phyloP scores from a whole-genome alignment of 106 monocot species.

The Platanthera zijinensis region DNA sequence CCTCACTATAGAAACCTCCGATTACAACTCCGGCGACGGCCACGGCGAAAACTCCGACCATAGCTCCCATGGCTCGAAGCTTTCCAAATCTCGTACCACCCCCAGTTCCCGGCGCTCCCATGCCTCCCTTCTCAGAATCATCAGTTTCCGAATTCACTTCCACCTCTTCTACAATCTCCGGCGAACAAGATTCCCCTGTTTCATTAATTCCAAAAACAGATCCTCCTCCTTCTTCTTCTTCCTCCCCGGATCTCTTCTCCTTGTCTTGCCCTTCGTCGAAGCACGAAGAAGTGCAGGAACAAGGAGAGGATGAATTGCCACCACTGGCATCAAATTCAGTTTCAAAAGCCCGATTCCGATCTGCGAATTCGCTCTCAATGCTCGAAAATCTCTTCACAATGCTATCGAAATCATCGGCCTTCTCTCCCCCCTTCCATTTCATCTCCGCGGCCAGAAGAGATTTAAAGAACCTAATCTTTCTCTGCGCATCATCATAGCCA shows the following conservation, averaged over 20 bases:
- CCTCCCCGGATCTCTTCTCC: background rate
- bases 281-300: conserved; percentile 4
- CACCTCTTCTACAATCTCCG: background rate
- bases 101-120: background rate
- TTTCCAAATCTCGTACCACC: background rate
- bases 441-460: background rate
- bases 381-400: background rate
- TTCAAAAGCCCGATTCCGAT: background rate
- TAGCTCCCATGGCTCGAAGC: background rate
- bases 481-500: background rate
- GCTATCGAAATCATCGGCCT: background rate
- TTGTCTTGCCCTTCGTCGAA: background rate
- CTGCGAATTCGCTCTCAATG: background rate
- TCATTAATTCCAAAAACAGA: background rate
- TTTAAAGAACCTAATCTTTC: background rate
- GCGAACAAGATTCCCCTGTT: background rate
- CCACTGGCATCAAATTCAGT: background rate
- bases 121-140: background rate
- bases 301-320: background rate
- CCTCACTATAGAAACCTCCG: background rate
- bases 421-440: background rate
- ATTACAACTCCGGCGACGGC: background rate
- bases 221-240: background rate
- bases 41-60: background rate
- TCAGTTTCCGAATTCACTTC: background rate